Conservation (phyloP, 495 filamentous ascomycete species). For the Podospora fimiseda region DNA sequence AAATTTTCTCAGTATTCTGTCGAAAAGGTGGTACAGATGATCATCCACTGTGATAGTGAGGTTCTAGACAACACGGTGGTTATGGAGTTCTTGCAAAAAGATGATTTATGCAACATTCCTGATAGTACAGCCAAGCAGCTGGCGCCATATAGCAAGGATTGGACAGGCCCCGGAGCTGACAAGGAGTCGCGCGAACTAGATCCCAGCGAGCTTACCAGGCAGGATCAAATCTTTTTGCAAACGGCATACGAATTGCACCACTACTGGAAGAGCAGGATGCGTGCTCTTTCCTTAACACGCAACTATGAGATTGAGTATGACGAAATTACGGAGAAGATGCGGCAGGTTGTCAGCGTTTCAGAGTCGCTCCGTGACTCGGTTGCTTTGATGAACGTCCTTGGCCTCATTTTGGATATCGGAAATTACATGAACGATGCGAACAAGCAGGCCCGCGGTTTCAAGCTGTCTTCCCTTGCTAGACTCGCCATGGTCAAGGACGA, state of each 20-base stretch:
- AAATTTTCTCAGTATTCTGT: slow-evolving; percentile 78
- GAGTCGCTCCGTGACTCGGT: slow-evolving; percentile 88
- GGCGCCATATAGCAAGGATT: slow-evolving; percentile 92
- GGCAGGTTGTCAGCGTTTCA: slow-evolving; percentile 74
- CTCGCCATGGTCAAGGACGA: slow-evolving; percentile 98
- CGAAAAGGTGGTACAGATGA: slow-evolving; percentile 82
- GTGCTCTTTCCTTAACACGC: slow-evolving; percentile 78
- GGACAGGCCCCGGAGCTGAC: slow-evolving; percentile 82
- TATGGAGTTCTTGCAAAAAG: slow-evolving; percentile 92
- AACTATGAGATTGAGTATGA: slow-evolving; percentile 88
- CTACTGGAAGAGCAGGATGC: slow-evolving; percentile 97
- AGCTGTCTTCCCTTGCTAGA: slow-evolving; percentile 87
- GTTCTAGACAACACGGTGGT: slow-evolving; percentile 89
- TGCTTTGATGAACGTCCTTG: slow-evolving; percentile 88
- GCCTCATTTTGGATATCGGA: slow-evolving; percentile 92
- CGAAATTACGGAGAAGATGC: slow-evolving; percentile 74
- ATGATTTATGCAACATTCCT: slow-evolving; percentile 84
- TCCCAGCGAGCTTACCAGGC: slow-evolving; percentile 78
- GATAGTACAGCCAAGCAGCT: slow-evolving; percentile 87
- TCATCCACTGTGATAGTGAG: slow-evolving; percentile 90
- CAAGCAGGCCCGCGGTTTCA: slow-evolving; percentile 97
- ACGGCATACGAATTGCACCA: slow-evolving; percentile 94
- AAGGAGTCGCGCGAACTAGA: slow-evolving; percentile 79
- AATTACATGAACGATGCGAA: slow-evolving; percentile 99
- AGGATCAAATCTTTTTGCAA: slow-evolving; percentile 90